Evolutionary conservation across 164 flowering plant species (phyloP), one percentile per base, ranked within the genome.

Genomic region (Tetrastigma voinierianum): DNA sequence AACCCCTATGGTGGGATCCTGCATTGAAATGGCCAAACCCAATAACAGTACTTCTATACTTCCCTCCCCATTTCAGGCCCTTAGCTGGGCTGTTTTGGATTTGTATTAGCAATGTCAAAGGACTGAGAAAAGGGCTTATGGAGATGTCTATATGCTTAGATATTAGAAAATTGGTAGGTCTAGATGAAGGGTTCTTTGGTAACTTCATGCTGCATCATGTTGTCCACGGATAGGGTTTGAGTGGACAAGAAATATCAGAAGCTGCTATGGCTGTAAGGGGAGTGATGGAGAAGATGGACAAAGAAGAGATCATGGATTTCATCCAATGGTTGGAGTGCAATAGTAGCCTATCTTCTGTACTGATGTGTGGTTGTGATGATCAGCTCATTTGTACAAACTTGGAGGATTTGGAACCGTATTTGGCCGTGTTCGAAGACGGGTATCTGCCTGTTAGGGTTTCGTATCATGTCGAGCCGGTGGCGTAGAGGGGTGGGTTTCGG

Each of bases 21-120:
- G 90, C 77, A 81, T 84, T 53, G 44, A 53, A 15, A 76, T 70
- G 78, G 77, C 86, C 48, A 66, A 57, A 46, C 10, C 59, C 5
- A 1, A 6, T 25, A 12, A 21, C 18, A 59, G 62, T 14, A 13
- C 65, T 1, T 10, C 16, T 12, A 24, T n/a, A 68, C 0, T 17
- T 43, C 6, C 72, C 74, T 66, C 82, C 1, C 83, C 91, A 1
- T 90, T 87, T 24, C 77, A 72, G 64, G 85, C 89, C 2, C 72
- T n/a, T 87, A 4, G 75, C 81, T 1, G 89, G 80, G 2, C 84
- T 87, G 20, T 70, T 87, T 51, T 90, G 96, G 91, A 67, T 71
- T 2, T 61, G 82, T 60, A 43, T 83, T 6, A 85, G 90, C 75
- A 81, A 64, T 25, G 70, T 72, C 32, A 87, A 83, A 67, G 83